phyloP scores from a whole-genome alignment of 495 filamentous ascomycete genomes.

The Penicillium psychrofluorescens region DNA sequence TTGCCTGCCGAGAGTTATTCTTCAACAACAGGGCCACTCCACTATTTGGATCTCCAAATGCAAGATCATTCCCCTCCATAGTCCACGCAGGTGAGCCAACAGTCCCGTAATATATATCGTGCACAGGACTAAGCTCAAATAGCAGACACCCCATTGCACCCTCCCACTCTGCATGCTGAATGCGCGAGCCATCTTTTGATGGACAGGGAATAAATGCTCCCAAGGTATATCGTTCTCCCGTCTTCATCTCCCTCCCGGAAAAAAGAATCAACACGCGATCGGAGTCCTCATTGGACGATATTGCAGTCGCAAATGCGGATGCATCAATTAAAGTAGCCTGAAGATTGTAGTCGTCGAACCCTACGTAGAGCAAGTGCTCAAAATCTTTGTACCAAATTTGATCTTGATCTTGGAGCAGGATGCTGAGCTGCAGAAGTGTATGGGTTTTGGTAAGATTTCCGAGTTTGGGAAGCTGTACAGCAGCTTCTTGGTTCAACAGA shows the following conservation, averaged over 20 bases:
- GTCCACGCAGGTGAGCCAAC: slow-evolving; percentile 1
- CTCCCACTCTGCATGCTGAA: not conserved
- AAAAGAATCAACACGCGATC: not conserved
- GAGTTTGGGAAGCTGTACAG: too few species aligned
- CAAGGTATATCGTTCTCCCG: not conserved
- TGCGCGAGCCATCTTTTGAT: not conserved
- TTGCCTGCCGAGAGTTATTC: not conserved
- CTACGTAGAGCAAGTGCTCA: too few species aligned
- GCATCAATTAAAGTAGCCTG: too few species aligned
- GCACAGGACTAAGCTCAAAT: not conserved
- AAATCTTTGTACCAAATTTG: too few species aligned
- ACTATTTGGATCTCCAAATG: not conserved
- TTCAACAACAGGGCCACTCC: not conserved
- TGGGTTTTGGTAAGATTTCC: too few species aligned
- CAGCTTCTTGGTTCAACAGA: too few species aligned
- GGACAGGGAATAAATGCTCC: not conserved
- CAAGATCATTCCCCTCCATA: not conserved
- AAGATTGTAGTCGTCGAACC: too few species aligned
- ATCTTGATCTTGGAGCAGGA: too few species aligned
- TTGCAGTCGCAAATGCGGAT: not conserved
- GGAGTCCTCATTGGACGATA: not conserved
- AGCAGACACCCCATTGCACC: not conserved
- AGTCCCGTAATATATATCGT: not conserved
- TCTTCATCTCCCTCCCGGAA: not conserved
- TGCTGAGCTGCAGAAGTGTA: too few species aligned